Base-by-base conservation (phyloP, 2,329 filamentous ascomycete genomes). In the Arthroderma uncinatum region DNA sequence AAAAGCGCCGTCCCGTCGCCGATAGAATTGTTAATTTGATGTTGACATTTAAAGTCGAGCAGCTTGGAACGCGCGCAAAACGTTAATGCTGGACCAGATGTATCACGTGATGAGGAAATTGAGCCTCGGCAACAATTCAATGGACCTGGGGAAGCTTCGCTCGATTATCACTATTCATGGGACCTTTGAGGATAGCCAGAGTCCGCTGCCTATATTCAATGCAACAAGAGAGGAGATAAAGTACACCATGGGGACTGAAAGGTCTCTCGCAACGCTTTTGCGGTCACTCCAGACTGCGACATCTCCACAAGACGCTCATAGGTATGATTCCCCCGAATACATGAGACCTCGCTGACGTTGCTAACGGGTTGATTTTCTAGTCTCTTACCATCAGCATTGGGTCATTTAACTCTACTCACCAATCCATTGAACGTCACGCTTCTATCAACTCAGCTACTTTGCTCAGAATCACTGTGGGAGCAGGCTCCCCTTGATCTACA, bases 391-490 rank as follows among this genome's bases (percentile, higher is more conserved):
- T 74, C 73, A 14, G 72, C 74, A n/a, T 75, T 74, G 14, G 72
- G 72, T 48, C 70, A 77, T 47, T 63, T 78, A 12, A 71, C 73
- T 4, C 64, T 74, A 0, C 75, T 85, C 10, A 78, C 79, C 34
- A 85, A 85, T 58, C 82, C 81, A 1, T 68, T 83, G 53, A 85
- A 85, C 59, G 70, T 84, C 56, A 81, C 78, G 1, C 72, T 84
- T 0, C 72, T 85, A 5, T 78, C 81, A 0, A 80, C 79, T 14
- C 82, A 84, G 60, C 68, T 84, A 1, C 75, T 85, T 4, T 76
- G 76, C 5, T 78, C 80, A 0, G 80, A 80, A 4, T 79, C 81
- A 3, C 73, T 85, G 59, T 85, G 81, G 80, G 73, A 79, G 21
- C 65, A 70, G 23, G 71, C 72, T n/a, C 76, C 77, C 2, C 73